Evolutionary conservation across 495 filamentous ascomycete species (phyloP).

Genomic region (Penicillium coprophilum): DNA sequence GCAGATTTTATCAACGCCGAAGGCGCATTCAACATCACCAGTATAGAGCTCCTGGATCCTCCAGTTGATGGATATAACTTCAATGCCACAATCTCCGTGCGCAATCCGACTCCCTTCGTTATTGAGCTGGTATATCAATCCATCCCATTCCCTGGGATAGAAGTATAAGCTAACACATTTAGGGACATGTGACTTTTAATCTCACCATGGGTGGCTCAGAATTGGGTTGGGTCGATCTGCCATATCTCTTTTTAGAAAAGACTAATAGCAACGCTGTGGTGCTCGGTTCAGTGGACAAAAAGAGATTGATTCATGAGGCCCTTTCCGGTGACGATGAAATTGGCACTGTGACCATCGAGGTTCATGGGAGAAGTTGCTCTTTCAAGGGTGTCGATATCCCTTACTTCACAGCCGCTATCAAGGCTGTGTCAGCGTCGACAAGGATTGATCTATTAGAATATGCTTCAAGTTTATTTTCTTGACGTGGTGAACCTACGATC

Average conservation of each 20-base stretch:
- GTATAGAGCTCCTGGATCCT: conserved; percentile 20
- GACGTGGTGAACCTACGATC: not conserved
- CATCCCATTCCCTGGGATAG: not conserved
- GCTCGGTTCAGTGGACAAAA: conserved; percentile 23
- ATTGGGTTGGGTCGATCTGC: conserved; percentile 31
- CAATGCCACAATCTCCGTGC: conserved; percentile 31
- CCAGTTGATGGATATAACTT: conserved; percentile 31
- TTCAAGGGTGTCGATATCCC: conserved; percentile 33
- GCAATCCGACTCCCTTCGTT: conserved; percentile 26
- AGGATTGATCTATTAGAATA: conserved; percentile 30
- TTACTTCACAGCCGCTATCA: conserved; percentile 32
- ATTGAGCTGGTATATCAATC: conserved; percentile 27
- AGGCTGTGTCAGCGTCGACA: conserved; percentile 22
- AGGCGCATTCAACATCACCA: conserved; percentile 31
- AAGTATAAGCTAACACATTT: not conserved
- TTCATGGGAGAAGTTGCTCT: conserved; percentile 28
- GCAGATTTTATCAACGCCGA: conserved; percentile 27
- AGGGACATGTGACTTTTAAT: conserved; percentile 34
- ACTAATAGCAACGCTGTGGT: conserved; percentile 15
- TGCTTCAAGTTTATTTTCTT: conserved; percentile 19
- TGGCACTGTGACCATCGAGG: conserved; percentile 26
- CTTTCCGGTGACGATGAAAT: conserved; percentile 15
- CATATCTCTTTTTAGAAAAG: conserved; percentile 25
- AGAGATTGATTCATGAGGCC: conserved; percentile 25
- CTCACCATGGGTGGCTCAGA: conserved; percentile 24